Evolutionary conservation across 768 basidiomycete species (phyloP).

Genomic region (Podaxis sp.): DNA sequence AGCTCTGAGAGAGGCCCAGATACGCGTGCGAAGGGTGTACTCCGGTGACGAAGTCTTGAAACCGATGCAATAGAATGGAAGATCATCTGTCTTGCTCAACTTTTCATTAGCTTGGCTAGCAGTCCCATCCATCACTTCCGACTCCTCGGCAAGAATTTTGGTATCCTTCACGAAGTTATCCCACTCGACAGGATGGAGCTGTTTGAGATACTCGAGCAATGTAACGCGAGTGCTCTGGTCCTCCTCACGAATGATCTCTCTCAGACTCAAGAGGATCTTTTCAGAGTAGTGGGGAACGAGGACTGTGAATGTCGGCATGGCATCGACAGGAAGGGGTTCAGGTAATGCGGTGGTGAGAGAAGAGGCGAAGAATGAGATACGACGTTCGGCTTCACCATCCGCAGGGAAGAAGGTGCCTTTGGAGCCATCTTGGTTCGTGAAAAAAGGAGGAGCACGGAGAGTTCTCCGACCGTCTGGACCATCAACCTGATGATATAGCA

Average conservation of each 20-base stretch:
- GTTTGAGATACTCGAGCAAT: constrained; percentile 95
- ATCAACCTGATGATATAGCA: constrained; percentile 96
- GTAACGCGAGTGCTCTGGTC: constrained; percentile 97
- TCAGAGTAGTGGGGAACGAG: constrained; percentile 99
- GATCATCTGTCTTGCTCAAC: constrained; percentile 76
- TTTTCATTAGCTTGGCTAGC: constrained; percentile 70
- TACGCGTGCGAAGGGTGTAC: constrained; percentile 97
- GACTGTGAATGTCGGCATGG: constrained; percentile 99
- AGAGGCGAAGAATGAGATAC: constrained; percentile 98
- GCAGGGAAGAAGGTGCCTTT: constrained; percentile 89
- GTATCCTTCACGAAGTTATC: constrained; percentile 99
- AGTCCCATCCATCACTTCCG: constrained; percentile 56
- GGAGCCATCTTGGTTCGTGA: constrained; percentile 84
- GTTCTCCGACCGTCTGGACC: constrained; percentile 86
- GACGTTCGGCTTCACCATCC: constrained; percentile 94
- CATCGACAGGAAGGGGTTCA: constrained; percentile 93
- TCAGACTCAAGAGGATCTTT: constrained; percentile 93
- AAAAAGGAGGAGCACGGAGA: constrained; percentile 96
- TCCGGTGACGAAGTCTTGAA: constrained; percentile 99
- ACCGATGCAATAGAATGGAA: constrained; percentile 99
- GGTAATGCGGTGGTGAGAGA: constrained; percentile 95
- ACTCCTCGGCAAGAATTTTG: constrained; percentile 96
- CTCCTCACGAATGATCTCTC: constrained; percentile 98
- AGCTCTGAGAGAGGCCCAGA: constrained; percentile 97
- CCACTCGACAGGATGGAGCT: constrained; percentile 98